Conservation (phyloP, 1,284 basidiomycete genomes). For the Trichosporon sp. region DNA sequence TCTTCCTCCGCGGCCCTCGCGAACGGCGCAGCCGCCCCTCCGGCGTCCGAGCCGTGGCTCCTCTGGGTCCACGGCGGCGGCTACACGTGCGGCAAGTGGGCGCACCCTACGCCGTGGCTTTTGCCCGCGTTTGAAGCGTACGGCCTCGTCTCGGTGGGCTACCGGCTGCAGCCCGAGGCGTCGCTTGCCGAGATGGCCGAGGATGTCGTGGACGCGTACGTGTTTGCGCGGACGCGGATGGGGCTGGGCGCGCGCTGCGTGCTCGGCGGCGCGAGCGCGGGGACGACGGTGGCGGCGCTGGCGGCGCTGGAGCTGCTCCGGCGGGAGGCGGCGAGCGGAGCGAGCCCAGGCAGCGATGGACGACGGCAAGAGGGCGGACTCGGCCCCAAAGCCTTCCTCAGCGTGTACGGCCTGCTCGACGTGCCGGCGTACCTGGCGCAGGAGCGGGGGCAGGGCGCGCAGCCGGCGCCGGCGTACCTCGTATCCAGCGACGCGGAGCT, state of each 20-base stretch:
- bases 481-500: constrained; percentile 2
- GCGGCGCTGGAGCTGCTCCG: neutral
- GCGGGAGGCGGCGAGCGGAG: neutral
- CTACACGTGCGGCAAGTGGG: constrained; percentile 23
- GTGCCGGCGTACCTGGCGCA: constrained; percentile 7
- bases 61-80: constrained; percentile 26
- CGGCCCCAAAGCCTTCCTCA: constrained; percentile 7
- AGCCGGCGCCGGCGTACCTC: neutral
- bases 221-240: neutral
- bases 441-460: neutral
- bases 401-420: constrained; percentile 18
- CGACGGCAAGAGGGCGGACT: neutral
- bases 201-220: constrained; percentile 26
- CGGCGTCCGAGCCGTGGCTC: constrained; percentile 13
- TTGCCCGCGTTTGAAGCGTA: constrained; percentile 27
- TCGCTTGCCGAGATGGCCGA: constrained; percentile 24
- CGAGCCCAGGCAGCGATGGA: neutral
- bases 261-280: constrained; percentile 24
- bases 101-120: constrained; percentile 25
- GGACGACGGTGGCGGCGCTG: constrained; percentile 13
- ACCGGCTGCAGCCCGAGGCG: constrained; percentile 32
- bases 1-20: neutral
- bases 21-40: neutral
- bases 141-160: constrained; percentile 33
- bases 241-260: constrained; percentile 22